phyloP scores from a whole-genome alignment of 768 basidiomycete genomes.

The Phanerodontia chrysosporium region DNA sequence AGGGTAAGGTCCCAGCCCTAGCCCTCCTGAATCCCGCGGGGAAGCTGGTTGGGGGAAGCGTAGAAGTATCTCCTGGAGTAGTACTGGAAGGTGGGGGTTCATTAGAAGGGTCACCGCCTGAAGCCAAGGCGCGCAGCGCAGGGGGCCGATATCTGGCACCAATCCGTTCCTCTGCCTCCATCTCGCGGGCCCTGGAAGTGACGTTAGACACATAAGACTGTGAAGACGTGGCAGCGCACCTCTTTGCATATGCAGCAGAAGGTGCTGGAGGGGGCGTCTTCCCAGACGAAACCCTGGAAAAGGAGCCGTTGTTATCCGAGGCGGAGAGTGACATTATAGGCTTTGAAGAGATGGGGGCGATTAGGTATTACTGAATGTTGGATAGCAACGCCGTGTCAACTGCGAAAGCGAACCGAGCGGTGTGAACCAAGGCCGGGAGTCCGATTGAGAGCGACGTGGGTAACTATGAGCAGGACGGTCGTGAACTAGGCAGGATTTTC shows the following conservation, averaged over 20 bases:
- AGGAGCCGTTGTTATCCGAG: constrained; percentile 76
- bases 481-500: constrained; percentile 31
- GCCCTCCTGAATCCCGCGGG: constrained; percentile 89
- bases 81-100: constrained; percentile 56
- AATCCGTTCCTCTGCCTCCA: constrained; percentile 73
- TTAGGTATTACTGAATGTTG: constrained; percentile 71
- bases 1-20: constrained; percentile 96
- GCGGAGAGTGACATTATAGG: constrained; percentile 92
- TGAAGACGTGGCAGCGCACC: constrained; percentile 40
- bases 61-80: constrained; percentile 52
- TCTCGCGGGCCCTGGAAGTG: constrained; percentile 69
- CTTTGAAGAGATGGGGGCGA: constrained; percentile 54
- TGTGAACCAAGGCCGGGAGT: constrained; percentile 24
- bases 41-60: constrained; percentile 69
- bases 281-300: constrained; percentile 78
- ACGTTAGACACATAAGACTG: constrained; percentile 10
- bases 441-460: constrained; percentile 30
- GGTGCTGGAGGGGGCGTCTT: constrained; percentile 90
- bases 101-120: constrained; percentile 70
- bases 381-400: constrained; percentile 22
- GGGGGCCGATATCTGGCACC: constrained; percentile 73
- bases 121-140: constrained; percentile 64
- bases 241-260: constrained; percentile 85
- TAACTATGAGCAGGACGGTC: constrained; percentile 40
- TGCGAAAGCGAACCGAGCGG: constrained; percentile 28